A percentile compares a stretch with the other conserved stretches of the same genome.
phyloP scores from a whole-genome alignment of 345 rosid genomes.

The Pistacia atlantica region DNA sequence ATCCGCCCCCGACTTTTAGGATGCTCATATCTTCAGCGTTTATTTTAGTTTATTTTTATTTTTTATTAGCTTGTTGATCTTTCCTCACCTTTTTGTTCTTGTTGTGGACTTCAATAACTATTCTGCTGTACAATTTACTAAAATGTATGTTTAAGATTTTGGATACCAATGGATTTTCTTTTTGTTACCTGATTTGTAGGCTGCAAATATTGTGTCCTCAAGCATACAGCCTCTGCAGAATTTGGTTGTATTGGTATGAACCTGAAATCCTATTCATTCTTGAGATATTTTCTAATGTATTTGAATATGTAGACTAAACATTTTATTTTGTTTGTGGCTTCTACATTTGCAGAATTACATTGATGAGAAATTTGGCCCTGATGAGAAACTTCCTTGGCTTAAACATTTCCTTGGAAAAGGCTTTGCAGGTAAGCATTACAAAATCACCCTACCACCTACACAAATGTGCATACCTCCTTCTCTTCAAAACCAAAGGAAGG shows the following conservation, averaged over 20 bases:
- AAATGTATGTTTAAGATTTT: not conserved
- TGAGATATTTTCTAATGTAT: not conserved
- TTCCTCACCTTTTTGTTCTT: not conserved
- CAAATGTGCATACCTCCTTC: not conserved
- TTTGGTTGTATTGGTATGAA: constrained; percentile 55
- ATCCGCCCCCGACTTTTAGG: not conserved
- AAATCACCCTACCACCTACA: not conserved
- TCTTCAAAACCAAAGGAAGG: not conserved
- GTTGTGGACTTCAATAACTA: not conserved
- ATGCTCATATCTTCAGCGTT: not conserved
- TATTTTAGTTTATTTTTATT: too few species aligned
- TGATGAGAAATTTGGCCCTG: constrained; percentile 52
- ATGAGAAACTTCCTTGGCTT: constrained; percentile 55
- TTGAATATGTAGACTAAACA: not conserved
- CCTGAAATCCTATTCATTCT: constrained; percentile 7
- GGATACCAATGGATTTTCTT: not conserved
- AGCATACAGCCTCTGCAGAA: constrained; percentile 87
- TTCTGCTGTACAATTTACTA: not conserved
- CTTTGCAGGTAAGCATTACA: constrained; percentile 53
- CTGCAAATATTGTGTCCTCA: constrained; percentile 68
- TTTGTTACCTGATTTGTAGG: constrained; percentile 40
- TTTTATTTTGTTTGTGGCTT: not conserved
- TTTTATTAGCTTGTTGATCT: not conserved
- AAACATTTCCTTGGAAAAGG: constrained; percentile 62
- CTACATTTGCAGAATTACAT: constrained; percentile 47